Evolutionary conservation across 129 eudicot species (phyloP).

Genomic region (Lactuca sativa): DNA sequence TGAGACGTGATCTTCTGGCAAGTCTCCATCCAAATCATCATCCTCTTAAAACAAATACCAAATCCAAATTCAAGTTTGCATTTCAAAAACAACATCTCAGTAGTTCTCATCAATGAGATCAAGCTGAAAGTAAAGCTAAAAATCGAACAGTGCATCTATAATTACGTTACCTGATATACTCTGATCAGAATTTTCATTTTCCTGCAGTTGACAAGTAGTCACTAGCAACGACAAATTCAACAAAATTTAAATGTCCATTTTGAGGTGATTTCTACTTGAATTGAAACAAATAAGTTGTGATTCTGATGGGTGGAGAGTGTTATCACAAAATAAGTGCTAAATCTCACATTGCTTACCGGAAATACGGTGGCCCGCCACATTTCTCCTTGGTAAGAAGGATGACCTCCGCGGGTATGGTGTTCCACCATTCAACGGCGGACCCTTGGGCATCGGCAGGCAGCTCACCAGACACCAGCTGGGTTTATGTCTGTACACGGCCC

Average conservation of each 20-base stretch:
- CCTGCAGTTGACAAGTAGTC: constrained; percentile 34
- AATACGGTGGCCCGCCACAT: constrained; percentile 33
- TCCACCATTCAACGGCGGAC: constrained; percentile 23
- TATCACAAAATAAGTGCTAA: constrained; percentile 1
- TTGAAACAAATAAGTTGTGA: background rate
- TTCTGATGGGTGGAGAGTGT: constrained; percentile 1
- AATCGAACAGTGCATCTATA: background rate
- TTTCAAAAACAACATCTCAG: background rate
- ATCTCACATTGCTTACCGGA: constrained; percentile 3
- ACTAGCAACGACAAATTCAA: constrained; percentile 2
- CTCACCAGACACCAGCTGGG: too few species aligned
- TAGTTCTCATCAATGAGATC: background rate
- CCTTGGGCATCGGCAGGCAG: constrained; percentile 11
- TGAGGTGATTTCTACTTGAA: background rate
- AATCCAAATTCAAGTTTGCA: constrained; percentile 9
- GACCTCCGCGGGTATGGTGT: constrained; percentile 10
- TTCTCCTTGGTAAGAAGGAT: constrained; percentile 1
- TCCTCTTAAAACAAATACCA: constrained; percentile 40
- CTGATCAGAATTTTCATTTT: constrained; percentile 62
- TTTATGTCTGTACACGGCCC: background rate
- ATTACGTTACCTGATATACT: constrained; percentile 68
- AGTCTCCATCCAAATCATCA: constrained; percentile 40
- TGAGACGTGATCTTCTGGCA: constrained; percentile 42
- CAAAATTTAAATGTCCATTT: background rate
- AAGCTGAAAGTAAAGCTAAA: background rate